Conservation (phyloP, 2,329 filamentous ascomycete species). For the Ceratocystis destructans region DNA sequence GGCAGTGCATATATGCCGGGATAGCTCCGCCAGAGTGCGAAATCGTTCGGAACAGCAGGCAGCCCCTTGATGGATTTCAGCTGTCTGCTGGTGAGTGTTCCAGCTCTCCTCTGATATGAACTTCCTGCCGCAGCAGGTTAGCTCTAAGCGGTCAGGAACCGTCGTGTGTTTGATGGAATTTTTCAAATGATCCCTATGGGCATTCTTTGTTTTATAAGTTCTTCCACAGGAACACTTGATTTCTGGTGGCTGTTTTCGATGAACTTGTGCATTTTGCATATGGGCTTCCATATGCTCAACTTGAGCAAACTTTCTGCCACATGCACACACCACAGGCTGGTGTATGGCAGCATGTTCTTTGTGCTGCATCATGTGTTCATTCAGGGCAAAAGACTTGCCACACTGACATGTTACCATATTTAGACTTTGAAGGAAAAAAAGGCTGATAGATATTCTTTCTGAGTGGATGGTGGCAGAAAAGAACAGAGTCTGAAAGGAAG, state of each 20-base stretch:
- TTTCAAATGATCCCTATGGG: not conserved
- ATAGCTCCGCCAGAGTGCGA: not conserved
- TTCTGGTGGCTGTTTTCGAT: not conserved
- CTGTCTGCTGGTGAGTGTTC: not conserved
- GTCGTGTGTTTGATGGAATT: not conserved
- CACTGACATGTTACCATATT: not conserved
- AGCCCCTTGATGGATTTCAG: not conserved
- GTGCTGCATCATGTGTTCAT: not conserved
- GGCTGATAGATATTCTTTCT: too few relatives aligned
- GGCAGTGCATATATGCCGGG: not conserved
- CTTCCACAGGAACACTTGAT: not conserved
- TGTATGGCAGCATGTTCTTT: not conserved
- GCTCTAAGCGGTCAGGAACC: not conserved
- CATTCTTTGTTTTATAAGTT: not conserved
- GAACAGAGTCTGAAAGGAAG: too few relatives aligned
- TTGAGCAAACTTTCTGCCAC: not conserved
- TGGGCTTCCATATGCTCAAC: not conserved
- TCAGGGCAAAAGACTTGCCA: not conserved
- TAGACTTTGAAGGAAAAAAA: accelerated
- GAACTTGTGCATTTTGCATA: not conserved
- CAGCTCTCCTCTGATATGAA: not conserved
- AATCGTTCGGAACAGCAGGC: not conserved
- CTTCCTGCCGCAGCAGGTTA: not conserved
- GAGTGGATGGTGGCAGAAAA: too few relatives aligned
- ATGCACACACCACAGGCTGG: not conserved